Evolutionary conservation across 139 green algal species (phyloP).

Genomic region (Pleodorina starrii): DNA sequence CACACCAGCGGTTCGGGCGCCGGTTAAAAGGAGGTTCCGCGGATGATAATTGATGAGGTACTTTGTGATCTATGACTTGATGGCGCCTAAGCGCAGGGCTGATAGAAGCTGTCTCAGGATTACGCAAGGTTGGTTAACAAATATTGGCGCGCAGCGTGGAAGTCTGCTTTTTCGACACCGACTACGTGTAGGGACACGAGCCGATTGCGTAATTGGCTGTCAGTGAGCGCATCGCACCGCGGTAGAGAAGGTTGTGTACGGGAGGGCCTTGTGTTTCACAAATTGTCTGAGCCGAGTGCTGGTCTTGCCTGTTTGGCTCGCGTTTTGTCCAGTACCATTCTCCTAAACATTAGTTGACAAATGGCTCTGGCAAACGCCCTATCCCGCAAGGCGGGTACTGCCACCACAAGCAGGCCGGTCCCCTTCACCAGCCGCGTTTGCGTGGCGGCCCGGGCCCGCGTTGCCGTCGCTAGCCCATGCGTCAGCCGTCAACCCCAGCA

Average conservation of each 20-base stretch:
- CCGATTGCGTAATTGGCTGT: no score
- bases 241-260: no score
- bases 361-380: slow-evolving; percentile 45
- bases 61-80: not conserved
- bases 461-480: not conserved
- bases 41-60: not conserved
- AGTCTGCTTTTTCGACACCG: not conserved
- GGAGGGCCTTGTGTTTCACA: not conserved
- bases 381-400: slow-evolving; percentile 33
- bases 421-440: slow-evolving; percentile 40
- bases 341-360: slow-evolving; percentile 6
- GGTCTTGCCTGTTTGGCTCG: not conserved
- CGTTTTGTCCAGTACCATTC: not conserved
- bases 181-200: no score
- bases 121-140: not conserved
- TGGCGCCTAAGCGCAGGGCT: not conserved
- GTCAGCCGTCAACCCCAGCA: slow-evolving; percentile 14
- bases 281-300: not conserved
- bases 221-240: no score
- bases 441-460: slow-evolving; percentile 22
- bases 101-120: not conserved
- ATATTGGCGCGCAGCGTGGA: no score
- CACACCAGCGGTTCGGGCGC: not conserved
- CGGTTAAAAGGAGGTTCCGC: not conserved
- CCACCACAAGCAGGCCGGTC: slow-evolving; percentile 28